phyloP scores from a whole-genome alignment of 1,284 basidiomycete species.

The Kwoniella shivajii region DNA sequence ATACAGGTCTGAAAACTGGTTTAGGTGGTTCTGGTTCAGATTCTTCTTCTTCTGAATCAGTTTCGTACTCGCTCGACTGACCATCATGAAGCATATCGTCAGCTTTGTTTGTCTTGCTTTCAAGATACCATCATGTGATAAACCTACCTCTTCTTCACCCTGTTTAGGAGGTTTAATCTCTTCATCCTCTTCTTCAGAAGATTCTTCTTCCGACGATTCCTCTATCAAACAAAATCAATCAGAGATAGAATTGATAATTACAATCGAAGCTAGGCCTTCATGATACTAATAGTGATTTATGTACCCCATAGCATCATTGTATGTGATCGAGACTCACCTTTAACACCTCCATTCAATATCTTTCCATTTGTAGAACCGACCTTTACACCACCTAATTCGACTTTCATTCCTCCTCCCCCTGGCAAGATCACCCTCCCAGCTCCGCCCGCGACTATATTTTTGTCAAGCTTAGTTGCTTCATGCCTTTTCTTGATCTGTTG shows the following conservation, averaged over 20 bases:
- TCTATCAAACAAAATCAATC: constrained; percentile 21
- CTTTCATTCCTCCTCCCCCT: constrained; percentile 28
- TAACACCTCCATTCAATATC: constrained; percentile 34
- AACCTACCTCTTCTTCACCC: constrained; percentile 22
- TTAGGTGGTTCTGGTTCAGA: constrained; percentile 46
- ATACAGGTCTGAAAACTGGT: constrained; percentile 51
- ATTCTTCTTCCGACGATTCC: constrained; percentile 41
- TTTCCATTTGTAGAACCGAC: constrained; percentile 34
- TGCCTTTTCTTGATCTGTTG: constrained; percentile 18
- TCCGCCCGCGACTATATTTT: constrained; percentile 48
- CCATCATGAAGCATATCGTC: not conserved
- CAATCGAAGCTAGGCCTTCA: too few relatives aligned
- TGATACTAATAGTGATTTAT: too few relatives aligned
- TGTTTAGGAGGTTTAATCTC: constrained; percentile 28
- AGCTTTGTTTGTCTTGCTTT: too few relatives aligned
- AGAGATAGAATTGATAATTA: too few relatives aligned
- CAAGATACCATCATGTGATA: constrained; percentile 3
- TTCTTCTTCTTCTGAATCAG: constrained; percentile 46
- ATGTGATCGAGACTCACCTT: too few relatives aligned
- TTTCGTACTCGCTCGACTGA: constrained; percentile 54
- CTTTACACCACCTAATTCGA: constrained; percentile 44
- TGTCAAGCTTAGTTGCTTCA: constrained; percentile 14
- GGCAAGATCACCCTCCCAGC: constrained; percentile 45
- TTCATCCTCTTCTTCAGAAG: constrained; percentile 42
- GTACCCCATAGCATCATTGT: too few relatives aligned